Evolutionary conservation across 352 stramenopile species (phyloP), one percentile per base, ranked within the genome.

Genomic region (Pythium sp.): DNA sequence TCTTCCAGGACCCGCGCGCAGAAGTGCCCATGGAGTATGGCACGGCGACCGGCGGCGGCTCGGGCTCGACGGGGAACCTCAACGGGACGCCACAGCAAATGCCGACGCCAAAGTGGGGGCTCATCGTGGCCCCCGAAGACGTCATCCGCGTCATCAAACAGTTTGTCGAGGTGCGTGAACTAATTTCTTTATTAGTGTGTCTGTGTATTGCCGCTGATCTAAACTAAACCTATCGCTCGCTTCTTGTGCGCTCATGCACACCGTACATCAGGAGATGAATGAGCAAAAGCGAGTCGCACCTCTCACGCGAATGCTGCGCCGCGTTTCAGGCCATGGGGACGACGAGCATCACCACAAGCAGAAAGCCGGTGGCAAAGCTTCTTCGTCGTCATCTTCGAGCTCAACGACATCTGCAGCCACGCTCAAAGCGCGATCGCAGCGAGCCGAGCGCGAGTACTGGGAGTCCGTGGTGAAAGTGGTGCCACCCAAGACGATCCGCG

Each of bases 71-170:
- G 55, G 53, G 22, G 32, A 55, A 18, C 34, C 9, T 64, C 18
- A 32, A 53, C 26, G 53, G 38, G 1, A 64, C 58, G 4, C 46
- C 57, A 12, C 70, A 69, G 4, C 70, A 60, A 9, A 61, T 68
- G 2, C 69, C 74, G 4, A 80, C 72, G 0, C 60, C 76, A 3
- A 81, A 89, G 41, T 89, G 80, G 75, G 84, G 84, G 1, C 70
- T 96, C 22, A 84, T 92, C 5, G 78, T 97, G 28, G 76, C 78
- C 12, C 86, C 90, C 1, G 90, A 97, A 51, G 83, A 97, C 49
- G 91, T 97, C 26, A 90, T 98, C 28, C 77, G 80, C 22, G 87
- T 94, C 18, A 91, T 96, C 69, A 91, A 92, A 18, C 76, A 80
- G 41, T 98, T 97, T 65, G 87, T 97, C n/a, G 80, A 96, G 71